A percentile compares a stretch with the other conserved stretches of the same genome.
phyloP scores from a whole-genome alignment of 164 flowering plant genomes.

The Nymphaea thermarum region DNA sequence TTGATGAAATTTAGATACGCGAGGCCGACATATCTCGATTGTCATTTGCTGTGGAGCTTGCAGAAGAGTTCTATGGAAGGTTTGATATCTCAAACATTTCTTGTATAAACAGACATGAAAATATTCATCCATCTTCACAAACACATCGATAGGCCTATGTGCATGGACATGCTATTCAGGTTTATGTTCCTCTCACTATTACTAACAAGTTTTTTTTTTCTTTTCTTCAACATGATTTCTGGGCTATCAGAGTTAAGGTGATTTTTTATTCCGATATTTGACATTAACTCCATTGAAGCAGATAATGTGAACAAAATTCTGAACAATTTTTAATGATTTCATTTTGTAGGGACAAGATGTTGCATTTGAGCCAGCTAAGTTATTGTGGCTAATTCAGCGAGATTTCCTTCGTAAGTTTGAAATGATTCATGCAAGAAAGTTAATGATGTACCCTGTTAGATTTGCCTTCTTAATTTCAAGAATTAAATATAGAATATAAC shows the following conservation, averaged over 20 bases:
- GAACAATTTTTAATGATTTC: neutral
- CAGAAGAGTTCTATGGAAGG: conserved; percentile 99
- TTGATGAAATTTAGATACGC: conserved; percentile 50
- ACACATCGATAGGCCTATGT: neutral
- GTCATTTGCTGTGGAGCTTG: conserved; percentile 99
- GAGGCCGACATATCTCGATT: conserved; percentile 97
- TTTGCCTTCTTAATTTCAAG: too few relatives aligned
- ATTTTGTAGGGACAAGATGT: conserved; percentile 87
- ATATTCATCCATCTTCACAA: neutral
- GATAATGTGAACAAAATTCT: neutral
- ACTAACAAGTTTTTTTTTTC: neutral
- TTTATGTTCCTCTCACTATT: neutral
- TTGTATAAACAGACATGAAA: neutral
- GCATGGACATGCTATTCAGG: neutral
- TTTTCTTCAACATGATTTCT: neutral
- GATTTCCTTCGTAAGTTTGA: conserved; percentile 87
- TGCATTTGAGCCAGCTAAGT: conserved; percentile 97
- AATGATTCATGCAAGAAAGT: neutral
- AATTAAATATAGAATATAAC: too few relatives aligned
- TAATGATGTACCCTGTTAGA: too few relatives aligned
- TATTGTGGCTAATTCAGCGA: conserved; percentile 97
- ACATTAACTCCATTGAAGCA: neutral
- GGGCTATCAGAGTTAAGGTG: conserved; percentile 82
- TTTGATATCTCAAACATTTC: conserved; percentile 9
- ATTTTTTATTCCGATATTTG: neutral